Conservation (phyloP, 2,329 filamentous ascomycete genomes). For the Diplodia intermedia region DNA sequence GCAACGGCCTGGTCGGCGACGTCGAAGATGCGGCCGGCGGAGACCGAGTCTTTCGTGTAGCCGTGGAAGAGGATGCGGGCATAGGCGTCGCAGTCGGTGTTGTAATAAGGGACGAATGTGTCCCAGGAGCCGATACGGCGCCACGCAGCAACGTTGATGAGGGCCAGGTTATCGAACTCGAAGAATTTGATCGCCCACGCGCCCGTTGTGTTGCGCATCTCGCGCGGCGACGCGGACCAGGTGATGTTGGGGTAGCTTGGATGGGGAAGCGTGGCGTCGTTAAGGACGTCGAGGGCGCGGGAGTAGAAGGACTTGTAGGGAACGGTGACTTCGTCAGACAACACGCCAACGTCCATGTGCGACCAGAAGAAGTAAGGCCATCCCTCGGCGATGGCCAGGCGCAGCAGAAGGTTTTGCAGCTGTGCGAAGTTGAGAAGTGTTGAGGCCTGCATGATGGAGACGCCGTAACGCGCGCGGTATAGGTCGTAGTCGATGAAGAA, state of each 20-base stretch:
- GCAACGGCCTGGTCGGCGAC: constrained; percentile 26
- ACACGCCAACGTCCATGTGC: constrained; percentile 62
- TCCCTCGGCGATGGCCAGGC: constrained; percentile 52
- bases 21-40: constrained; percentile 35
- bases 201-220: constrained; percentile 15
- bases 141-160: constrained; percentile 62
- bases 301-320: constrained; percentile 45
- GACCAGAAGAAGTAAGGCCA: constrained; percentile 63
- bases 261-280: constrained; percentile 17
- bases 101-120: constrained; percentile 64
- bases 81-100: constrained; percentile 60
- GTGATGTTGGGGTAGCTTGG: constrained; percentile 25
- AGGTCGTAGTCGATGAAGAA: constrained; percentile 62
- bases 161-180: constrained; percentile 64
- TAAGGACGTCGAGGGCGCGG: constrained; percentile 38
- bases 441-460: constrained; percentile 59
- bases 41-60: constrained; percentile 33
- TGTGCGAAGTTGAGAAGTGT: constrained; percentile 63
- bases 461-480: constrained; percentile 52
- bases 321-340: constrained; percentile 50
- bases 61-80: constrained; percentile 44
- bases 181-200: constrained; percentile 64
- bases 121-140: constrained; percentile 64
- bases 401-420: constrained; percentile 62
- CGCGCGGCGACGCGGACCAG: constrained; percentile 2